Evolutionary conservation across 1,139 yeast genomes (phyloP), one percentile per base, ranked within the genome.

Genomic region (Nakaseomyces uthaithaninus): DNA sequence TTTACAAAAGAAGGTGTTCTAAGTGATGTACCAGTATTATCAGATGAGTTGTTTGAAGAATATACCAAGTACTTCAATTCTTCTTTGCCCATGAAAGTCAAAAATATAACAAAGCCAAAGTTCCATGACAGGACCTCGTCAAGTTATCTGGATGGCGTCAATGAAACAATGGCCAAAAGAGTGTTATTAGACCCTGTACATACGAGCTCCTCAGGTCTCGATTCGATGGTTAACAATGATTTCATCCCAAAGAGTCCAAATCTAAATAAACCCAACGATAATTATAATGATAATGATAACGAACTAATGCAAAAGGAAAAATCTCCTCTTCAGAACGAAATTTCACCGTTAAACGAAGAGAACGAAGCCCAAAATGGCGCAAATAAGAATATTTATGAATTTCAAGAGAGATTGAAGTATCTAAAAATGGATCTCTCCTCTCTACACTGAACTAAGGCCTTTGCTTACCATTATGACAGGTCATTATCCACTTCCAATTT

Each of bases 351-450:
- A 8, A 11, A n/a, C 10, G 30, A 17, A 24, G 33, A 23, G 10
- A 34, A 5, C n/a, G 17, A 19, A 22, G 17, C 24, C 5, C 24
- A 15, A 3, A 22, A 20, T 14, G 35, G 26, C 10, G 8, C 23
- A 9, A 24, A 34, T 16, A 14, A 23, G 16, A 22, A 22, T 19
- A 15, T 34, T 4, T 23, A 22, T 14, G 28, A 36, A 14, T 36
- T 36, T 25, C 30, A 27, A n/a, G 38, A 36, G 14, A 25, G 38
- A 12, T 14, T 36, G 3, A 25, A 27, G 14, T 36, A 36, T 26
- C 18, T 36, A 16, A 25, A 36, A 19, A 25, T 36, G 25, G 38
- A 36, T 19, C 26, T 36, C 7, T 36, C 38, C 5, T 33, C 37
- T 5, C 7, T 33, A 8, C 8, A 20, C 22, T 18, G 12, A 27